A percentile compares a stretch with the other conserved stretches of the same genome.
phyloP scores from a whole-genome alignment of 2,329 filamentous ascomycete species.

The Neofusicoccum laricinum region DNA sequence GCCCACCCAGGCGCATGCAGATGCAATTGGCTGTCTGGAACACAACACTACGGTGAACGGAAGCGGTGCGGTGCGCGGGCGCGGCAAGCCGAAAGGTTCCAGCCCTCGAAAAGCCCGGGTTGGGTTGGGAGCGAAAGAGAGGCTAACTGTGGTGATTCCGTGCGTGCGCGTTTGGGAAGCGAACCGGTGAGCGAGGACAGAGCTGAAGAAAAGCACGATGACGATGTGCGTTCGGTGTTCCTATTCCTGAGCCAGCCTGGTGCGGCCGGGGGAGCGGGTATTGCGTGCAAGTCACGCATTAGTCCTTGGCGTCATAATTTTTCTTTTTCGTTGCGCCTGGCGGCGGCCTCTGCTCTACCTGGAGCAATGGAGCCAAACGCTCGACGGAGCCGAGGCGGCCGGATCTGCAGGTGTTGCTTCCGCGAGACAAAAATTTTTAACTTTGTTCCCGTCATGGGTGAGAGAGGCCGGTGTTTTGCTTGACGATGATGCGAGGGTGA shows the following conservation, averaged over 20 bases:
- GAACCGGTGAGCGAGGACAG: not conserved
- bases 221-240: not conserved
- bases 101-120: too few relatives aligned
- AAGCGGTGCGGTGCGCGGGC: not conserved
- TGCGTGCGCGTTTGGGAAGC: not conserved
- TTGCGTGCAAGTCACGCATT: slow-evolving; percentile 10
- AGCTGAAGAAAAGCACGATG: slow-evolving; percentile 6
- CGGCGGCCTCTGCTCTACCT: not conserved
- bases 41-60: not conserved
- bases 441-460: not conserved
- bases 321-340: not conserved
- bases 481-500: not conserved
- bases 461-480: not conserved
- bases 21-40: not conserved
- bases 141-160: not conserved
- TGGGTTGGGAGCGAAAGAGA: not conserved
- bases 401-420: slow-evolving; percentile 12
- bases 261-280: slow-evolving; percentile 12
- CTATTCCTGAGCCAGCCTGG: slow-evolving; percentile 12
- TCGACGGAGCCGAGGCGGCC: slow-evolving; percentile 2
- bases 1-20: not conserved
- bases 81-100: too few relatives aligned
- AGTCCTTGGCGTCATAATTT: not conserved
- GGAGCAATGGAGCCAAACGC: too few relatives aligned
- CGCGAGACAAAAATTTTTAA: slow-evolving; percentile 6